Percentiles rank a stretch among this genome's conserved stretches.
Evolutionary conservation across 495 filamentous ascomycete genomes (phyloP).

Genomic region (Podospora appendiculata): DNA sequence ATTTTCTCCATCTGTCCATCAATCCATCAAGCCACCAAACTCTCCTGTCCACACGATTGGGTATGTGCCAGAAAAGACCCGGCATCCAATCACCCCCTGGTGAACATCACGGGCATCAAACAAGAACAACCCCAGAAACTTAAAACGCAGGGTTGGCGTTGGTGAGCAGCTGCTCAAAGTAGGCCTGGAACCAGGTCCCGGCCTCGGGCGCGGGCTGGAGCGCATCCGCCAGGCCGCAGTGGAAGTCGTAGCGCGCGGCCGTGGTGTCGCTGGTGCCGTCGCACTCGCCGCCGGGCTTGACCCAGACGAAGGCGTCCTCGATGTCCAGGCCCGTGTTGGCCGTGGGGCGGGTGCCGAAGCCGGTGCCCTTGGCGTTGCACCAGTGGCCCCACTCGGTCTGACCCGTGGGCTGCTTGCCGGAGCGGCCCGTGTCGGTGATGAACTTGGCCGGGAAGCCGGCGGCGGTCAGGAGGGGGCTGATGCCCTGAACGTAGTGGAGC

Average conservation of each 20-base stretch:
- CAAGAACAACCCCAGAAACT: neutral
- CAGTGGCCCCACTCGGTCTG: slow-evolving; percentile 64
- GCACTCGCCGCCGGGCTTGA: slow-evolving; percentile 77
- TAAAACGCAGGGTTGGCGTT: slow-evolving; percentile 58
- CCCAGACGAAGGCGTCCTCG: slow-evolving; percentile 75
- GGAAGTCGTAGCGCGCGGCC: slow-evolving; percentile 59
- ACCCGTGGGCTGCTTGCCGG: slow-evolving; percentile 65
- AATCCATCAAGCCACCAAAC: too few species aligned
- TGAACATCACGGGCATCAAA: too few species aligned
- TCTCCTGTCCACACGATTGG: too few species aligned
- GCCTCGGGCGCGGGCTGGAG: slow-evolving; percentile 67
- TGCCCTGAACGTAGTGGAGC: slow-evolving; percentile 59
- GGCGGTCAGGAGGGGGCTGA: slow-evolving; percentile 52
- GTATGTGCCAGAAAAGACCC: too few species aligned
- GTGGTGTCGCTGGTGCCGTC: slow-evolving; percentile 64
- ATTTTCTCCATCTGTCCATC: too few species aligned
- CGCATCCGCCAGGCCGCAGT: slow-evolving; percentile 56
- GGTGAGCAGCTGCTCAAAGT: slow-evolving; percentile 61
- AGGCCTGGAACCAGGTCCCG: slow-evolving; percentile 72
- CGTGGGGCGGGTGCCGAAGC: slow-evolving; percentile 65
- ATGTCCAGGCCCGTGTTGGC: slow-evolving; percentile 53
- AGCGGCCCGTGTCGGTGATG: slow-evolving; percentile 62
- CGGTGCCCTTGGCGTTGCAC: slow-evolving; percentile 72
- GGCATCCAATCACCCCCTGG: too few species aligned
- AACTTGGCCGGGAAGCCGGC: slow-evolving; percentile 62